Evolutionary conservation across 371 early-diverging fungal species (phyloP).

Genomic region (Syncephalastrum contaminatum): DNA sequence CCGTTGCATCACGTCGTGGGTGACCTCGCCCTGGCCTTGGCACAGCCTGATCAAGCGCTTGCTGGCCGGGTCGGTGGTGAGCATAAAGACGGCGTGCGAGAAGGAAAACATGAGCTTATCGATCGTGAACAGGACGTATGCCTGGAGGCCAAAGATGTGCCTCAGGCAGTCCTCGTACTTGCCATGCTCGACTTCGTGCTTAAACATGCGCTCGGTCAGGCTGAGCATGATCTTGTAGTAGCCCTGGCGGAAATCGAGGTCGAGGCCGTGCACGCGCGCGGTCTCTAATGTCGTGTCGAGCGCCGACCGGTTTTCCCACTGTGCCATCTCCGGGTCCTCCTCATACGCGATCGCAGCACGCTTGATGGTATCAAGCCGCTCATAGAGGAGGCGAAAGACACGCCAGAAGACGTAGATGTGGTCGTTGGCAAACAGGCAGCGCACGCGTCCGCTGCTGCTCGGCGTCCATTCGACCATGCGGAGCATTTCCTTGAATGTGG

Average conservation of each 20-base stretch:
- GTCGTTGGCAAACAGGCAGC: conserved; percentile 9
- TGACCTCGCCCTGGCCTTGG: too few relatives aligned
- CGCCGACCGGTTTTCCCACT: conserved; percentile 31
- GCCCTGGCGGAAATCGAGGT: conserved; percentile 55
- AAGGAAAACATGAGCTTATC: conserved; percentile 71
- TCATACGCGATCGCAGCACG: conserved; percentile 59
- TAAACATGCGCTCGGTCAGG: conserved; percentile 68
- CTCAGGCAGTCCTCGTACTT: conserved; percentile 91
- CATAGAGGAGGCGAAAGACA: conserved; percentile 56
- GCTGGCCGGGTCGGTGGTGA: conserved; percentile 5
- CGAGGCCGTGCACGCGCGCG: conserved; percentile 8
- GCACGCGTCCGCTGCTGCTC: conserved; percentile 9
- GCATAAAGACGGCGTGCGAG: conserved; percentile 60
- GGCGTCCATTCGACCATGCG: conserved; percentile 15
- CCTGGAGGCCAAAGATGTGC: conserved; percentile 82
- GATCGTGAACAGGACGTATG: conserved; percentile 81
- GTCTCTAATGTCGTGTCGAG: conserved; percentile 40
- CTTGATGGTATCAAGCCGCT: conserved; percentile 78
- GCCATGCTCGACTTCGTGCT: conserved; percentile 74
- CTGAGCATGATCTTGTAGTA: conserved; percentile 75
- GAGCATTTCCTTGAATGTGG: conserved; percentile 56
- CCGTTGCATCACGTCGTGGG: background rate
- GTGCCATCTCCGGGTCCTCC: conserved; percentile 38
- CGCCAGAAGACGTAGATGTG: background rate
- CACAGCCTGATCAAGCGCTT: conserved; percentile 4